These are phyloP conservation scores for Cutaneotrichosporon cutaneum DNA, from an alignment of 1,284 basidiomycete genomes.

Conservation along the genomic window DNA sequence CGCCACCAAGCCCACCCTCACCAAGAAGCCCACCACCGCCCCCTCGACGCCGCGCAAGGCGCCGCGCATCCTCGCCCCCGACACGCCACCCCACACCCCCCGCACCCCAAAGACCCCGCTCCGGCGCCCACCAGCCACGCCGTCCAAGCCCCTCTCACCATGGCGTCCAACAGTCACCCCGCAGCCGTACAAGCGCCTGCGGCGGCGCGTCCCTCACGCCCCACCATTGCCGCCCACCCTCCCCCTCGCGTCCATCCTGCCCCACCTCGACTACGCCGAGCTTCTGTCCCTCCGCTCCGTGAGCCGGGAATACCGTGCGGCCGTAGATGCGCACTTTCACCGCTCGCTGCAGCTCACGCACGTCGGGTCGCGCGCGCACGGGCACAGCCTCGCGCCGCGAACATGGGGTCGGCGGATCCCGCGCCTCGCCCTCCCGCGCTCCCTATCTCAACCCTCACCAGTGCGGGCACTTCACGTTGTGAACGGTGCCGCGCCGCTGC, in stretches of 20 bases:
- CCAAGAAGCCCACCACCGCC: neutral
- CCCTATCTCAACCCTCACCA: neutral
- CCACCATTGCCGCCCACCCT: neutral
- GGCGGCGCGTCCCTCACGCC: neutral
- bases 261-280: neutral
- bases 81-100: neutral
- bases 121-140: neutral
- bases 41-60: neutral
- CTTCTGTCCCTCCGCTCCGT: conserved; percentile 1
- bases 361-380: neutral
- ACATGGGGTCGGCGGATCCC: neutral
- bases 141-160: neutral
- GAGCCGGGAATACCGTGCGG: neutral
- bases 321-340: neutral
- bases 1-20: neutral
- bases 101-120: neutral
- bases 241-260: neutral
- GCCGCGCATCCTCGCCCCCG: neutral
- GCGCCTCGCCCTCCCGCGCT: neutral
- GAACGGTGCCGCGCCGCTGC: neutral
- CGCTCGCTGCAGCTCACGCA: conserved; percentile 1
- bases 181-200: neutral
- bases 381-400: neutral
- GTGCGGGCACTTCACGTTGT: neutral
- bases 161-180: conserved; percentile 3